Evolutionary conservation across 23 red algal species (phyloP).

Genomic region (Agarophyton chilense): DNA sequence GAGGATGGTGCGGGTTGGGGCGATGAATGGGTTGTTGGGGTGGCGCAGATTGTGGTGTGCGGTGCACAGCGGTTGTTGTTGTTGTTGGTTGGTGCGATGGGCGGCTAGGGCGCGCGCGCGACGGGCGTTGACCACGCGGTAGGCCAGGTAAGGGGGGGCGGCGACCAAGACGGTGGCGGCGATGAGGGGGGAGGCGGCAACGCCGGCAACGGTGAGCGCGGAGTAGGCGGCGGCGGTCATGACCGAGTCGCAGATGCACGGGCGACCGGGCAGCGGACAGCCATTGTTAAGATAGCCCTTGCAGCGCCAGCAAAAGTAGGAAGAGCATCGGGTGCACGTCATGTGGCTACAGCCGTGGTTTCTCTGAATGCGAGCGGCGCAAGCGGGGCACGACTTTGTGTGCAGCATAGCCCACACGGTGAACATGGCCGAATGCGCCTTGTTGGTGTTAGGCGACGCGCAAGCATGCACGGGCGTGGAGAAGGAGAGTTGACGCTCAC

Average conservation of each 20-base stretch:
- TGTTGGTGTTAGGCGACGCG: conserved; percentile 25
- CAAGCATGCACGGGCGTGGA: conserved; percentile 35
- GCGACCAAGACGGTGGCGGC: conserved; percentile 36
- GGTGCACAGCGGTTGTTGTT: no score
- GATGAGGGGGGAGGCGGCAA: conserved; percentile 36
- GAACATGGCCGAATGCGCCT: conserved; percentile 56
- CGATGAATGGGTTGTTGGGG: neutral
- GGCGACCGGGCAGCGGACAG: conserved; percentile 51
- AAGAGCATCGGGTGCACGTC: conserved; percentile 64
- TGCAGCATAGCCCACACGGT: conserved; percentile 59
- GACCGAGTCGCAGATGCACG: conserved; percentile 55
- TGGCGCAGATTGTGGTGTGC: neutral
- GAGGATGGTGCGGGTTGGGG: conserved; percentile 14
- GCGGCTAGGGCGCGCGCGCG: neutral
- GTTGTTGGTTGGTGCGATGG: no score
- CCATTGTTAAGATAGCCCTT: conserved; percentile 60
- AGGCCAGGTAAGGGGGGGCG: conserved; percentile 52
- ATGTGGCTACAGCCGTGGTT: conserved; percentile 72
- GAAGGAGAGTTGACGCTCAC: conserved; percentile 29
- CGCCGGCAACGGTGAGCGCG: conserved; percentile 39
- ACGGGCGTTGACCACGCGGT: conserved; percentile 52
- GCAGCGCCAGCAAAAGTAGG: conserved; percentile 76
- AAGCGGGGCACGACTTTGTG: conserved; percentile 64
- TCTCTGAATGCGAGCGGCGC: conserved; percentile 58
- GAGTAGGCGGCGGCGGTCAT: conserved; percentile 66